Evolutionary conservation across 2,329 filamentous ascomycete genomes (phyloP), one percentile per base, ranked within the genome.

Genomic region (Trichophaea hybrida): DNA sequence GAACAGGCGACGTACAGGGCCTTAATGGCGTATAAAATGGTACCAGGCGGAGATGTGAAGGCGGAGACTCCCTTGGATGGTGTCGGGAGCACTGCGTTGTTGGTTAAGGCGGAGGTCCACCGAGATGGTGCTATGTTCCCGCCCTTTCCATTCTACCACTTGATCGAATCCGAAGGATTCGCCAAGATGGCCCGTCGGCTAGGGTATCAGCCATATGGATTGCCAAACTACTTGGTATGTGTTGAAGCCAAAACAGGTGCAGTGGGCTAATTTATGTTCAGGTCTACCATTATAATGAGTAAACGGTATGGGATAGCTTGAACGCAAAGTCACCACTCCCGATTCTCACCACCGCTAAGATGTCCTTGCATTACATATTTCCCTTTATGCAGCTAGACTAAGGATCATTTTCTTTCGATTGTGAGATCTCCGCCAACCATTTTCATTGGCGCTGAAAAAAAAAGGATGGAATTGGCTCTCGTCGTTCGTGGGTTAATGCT

Each of bases 51-150:
- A 13, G 79, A 86, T 67, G 71, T 74, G 46, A 75, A 80, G 54
- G 73, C 78, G 38, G 82, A 86, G 69, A 80, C 96, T 55, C 78
- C 83, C 48, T 78, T 98, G 6, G 93, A 98, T 71, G 93, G 93
- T 54, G 93, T 98, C 2, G 93, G 93, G 58, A 93, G 93, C 38
- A 94, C 91, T 0, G 87, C 90, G 1, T 75, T 98, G 64, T 75
- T 98, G 69, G 93, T 98, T 61, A 96, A 95, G 75, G 93, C 90
- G 1, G 90, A 97, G 61, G 93, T 98, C 31, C 93, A 98, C 72
- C 82, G 93, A 32, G 93, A 98, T 70, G 93, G 93, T 17, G 91
- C 93, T 71, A 98, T 97, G 91, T 98, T 98, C 75, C 93, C 93
- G 15, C 81, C 93, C 0, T 98, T 98, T 71, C 75, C 91, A 2